A percentile compares a stretch with the other conserved stretches of the same genome.
Conservation (phyloP, 208 protist genomes). For the Vickermania spadyakhi region DNA sequence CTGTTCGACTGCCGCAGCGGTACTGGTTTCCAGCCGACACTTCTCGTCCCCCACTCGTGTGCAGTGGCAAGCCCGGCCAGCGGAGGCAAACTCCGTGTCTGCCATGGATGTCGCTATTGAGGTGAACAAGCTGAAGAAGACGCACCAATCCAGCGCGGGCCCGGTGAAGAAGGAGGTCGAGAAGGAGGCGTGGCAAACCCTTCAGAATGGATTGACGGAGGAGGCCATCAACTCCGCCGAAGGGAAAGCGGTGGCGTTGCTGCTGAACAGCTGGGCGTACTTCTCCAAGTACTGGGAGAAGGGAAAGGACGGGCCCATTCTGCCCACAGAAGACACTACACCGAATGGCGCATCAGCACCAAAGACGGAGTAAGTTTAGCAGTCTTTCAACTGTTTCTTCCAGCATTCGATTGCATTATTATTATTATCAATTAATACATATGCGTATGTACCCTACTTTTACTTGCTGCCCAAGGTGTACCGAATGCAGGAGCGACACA, state of each 20-base stretch:
- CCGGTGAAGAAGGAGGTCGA: slow-evolving; percentile 66
- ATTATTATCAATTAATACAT: too few relatives aligned
- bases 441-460: too few relatives aligned
- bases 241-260: slow-evolving; percentile 78
- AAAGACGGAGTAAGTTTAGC: too few relatives aligned
- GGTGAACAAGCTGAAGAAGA: slow-evolving; percentile 78
- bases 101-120: slow-evolving; percentile 83
- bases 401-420: too few relatives aligned
- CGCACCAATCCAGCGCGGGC: slow-evolving; percentile 46
- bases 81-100: slow-evolving; percentile 15
- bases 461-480: too few relatives aligned
- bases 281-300: slow-evolving; percentile 88
- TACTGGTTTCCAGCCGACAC: neutral
- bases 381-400: too few relatives aligned
- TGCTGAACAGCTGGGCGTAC: slow-evolving; percentile 89
- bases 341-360: too few relatives aligned
- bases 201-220: slow-evolving; percentile 72
- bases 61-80: neutral
- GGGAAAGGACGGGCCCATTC: slow-evolving; percentile 65
- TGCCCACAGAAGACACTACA: neutral
- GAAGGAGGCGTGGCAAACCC: slow-evolving; percentile 54
- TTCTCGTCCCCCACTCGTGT: neutral
- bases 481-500: too few relatives aligned
- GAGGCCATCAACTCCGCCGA: slow-evolving; percentile 79
- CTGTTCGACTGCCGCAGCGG: too few relatives aligned